Conservation (phyloP, 805 yeast species). For the Yarrowia deformans region DNA sequence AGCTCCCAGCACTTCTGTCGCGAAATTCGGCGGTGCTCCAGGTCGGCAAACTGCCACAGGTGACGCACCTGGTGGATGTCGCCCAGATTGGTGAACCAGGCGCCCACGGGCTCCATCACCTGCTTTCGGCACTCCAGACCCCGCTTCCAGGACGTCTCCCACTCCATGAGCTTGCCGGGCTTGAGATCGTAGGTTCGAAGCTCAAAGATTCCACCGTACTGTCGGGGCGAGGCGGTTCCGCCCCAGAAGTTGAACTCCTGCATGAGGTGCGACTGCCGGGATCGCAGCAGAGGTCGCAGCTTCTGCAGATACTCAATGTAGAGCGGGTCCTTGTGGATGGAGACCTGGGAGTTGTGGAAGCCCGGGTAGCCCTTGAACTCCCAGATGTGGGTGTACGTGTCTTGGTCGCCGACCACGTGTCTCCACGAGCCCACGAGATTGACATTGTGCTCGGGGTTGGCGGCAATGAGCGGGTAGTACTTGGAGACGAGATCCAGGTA, state of each 20-base stretch:
- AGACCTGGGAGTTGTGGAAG: conserved; percentile 52
- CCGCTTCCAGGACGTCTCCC: conserved; percentile 55
- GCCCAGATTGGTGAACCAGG: conserved; percentile 56
- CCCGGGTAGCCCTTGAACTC: conserved; percentile 55
- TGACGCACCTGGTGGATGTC: conserved; percentile 54
- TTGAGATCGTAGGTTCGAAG: conserved; percentile 52
- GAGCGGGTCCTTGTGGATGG: conserved; percentile 48
- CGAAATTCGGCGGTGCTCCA: conserved; percentile 54
- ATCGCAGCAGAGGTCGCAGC: conserved; percentile 49
- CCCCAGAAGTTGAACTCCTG: conserved; percentile 58
- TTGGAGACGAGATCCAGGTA: conserved; percentile 50
- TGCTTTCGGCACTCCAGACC: conserved; percentile 55
- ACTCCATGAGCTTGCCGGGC: conserved; percentile 54
- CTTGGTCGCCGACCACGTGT: conserved; percentile 54
- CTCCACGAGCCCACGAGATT: conserved; percentile 56
- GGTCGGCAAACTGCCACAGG: conserved; percentile 56
- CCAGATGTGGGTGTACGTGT: conserved; percentile 54
- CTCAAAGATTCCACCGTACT: conserved; percentile 55
- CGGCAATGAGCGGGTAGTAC: conserved; percentile 50
- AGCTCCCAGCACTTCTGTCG: conserved; percentile 56
- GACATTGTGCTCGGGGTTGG: conserved; percentile 48
- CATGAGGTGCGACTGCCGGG: conserved; percentile 51
- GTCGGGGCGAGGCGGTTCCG: conserved; percentile 55
- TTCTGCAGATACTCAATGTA: conserved; percentile 48
- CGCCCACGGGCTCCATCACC: conserved; percentile 58